Base-by-base conservation (phyloP, 2,329 filamentous ascomycete genomes). In the Hymenoscyphus occultus region DNA sequence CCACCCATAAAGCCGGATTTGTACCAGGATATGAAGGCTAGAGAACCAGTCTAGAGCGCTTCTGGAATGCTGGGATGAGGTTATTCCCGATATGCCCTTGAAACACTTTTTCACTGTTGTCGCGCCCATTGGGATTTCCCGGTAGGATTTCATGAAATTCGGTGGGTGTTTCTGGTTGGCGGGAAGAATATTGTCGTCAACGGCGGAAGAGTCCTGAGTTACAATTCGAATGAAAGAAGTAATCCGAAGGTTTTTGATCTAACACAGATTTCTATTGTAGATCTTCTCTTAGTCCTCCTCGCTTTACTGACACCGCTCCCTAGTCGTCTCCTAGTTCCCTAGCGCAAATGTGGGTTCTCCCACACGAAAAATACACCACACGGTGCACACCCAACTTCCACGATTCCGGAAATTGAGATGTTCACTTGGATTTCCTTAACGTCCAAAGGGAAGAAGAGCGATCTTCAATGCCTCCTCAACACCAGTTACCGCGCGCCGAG, bases 1-100 rank as follows among this genome's bases (percentile, higher is more conserved):
- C 48, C 48, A 51, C n/a, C 22, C 48, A 19, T 9, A 22, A 12
- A 28, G 13, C 10, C 19, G n/a, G 48, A 51, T 51, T 51, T 51
- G 48, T 28, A 51, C 48, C 9, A 51, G 48, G 48, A 51, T 51
- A 51, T 19, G n/a, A 51, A 51, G 32, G 48, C 48, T 51, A 51
- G 19, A 51, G 22, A 51, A 51, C n/a, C 7, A 35, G 45, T n/a
- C 22, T 12, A 51, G 22, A 28, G 9, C 22, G 22, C 12, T 51
- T 35, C 7, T 35, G 5, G 32, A 5, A 35, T 35, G 7, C 7
- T 35, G 32, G 32, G 4, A 51, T 51, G 48, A 19, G 22, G 48
- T 51, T 51, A 51, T 51, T 51, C 48, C 48, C 48, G 48, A 22
- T 51, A 51, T 51, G 22, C 48, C 48, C 48, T 22, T 22, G 19